A percentile compares a stretch with the other conserved stretches of the same genome.
Conservation (phyloP, 208 protist genomes). For the Trypanosoma platydactyli region DNA sequence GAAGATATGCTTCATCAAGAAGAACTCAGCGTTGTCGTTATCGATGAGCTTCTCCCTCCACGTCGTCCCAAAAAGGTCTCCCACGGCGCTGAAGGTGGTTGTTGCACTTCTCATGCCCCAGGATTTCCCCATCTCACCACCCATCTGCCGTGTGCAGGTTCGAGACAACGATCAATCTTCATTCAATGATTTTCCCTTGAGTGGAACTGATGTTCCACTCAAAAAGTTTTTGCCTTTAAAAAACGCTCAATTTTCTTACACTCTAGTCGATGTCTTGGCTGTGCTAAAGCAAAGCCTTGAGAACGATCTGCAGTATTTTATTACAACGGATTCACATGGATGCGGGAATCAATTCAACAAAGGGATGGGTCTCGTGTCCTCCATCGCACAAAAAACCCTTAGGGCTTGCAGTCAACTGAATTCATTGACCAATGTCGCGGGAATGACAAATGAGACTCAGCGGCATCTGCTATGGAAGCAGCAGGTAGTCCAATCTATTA, state of each 20-base stretch:
- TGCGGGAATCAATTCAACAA: not conserved
- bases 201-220: constrained; percentile 4
- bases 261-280: constrained; percentile 4
- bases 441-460: no score
- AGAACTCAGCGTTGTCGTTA: not conserved
- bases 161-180: not conserved
- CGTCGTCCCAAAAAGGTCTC: not conserved
- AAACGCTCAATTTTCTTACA: not conserved
- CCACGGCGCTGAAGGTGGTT: not conserved
- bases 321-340: not conserved
- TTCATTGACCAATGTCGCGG: no score
- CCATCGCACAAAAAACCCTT: not conserved
- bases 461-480: not conserved
- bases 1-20: constrained; percentile 11
- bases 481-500: not conserved
- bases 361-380: not conserved
- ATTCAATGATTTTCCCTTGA: not conserved
- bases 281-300: not conserved
- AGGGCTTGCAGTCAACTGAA: not conserved
- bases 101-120: constrained; percentile 8
- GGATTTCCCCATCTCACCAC: not conserved
- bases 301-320: constrained; percentile 3
- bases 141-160: constrained; percentile 4
- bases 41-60: constrained; percentile 3
- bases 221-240: not conserved